A percentile compares a stretch with the other conserved stretches of the same genome.
Evolutionary conservation across 202 grass and related monocot genomes (phyloP).

Genomic region (Hordeum pubiflorum): DNA sequence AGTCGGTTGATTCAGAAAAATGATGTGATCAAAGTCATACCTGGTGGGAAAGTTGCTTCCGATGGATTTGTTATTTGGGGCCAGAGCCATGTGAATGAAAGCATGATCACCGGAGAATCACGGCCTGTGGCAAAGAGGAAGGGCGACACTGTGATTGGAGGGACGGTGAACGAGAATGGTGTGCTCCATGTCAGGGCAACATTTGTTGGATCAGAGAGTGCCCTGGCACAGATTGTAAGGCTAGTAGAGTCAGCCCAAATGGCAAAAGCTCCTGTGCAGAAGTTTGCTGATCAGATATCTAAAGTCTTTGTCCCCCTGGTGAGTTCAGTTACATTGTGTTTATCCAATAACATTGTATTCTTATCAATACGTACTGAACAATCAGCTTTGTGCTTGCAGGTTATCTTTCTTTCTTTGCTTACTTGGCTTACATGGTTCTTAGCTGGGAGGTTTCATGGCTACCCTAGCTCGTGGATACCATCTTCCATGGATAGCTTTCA

Average conservation of each 20-base stretch:
- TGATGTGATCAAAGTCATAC: constrained; percentile 87
- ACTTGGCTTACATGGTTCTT: constrained; percentile 88
- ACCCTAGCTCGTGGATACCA: constrained; percentile 80
- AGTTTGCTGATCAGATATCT: constrained; percentile 92
- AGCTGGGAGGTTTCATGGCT: constrained; percentile 62
- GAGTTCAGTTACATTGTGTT: constrained; percentile 19
- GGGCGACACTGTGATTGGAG: constrained; percentile 80
- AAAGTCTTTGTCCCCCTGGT: constrained; percentile 83
- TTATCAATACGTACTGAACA: constrained; percentile 28
- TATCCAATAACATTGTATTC: background rate
- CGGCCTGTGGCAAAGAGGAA: constrained; percentile 77
- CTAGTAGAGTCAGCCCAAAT: constrained; percentile 88
- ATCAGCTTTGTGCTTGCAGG: constrained; percentile 36
- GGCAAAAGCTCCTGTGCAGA: constrained; percentile 94
- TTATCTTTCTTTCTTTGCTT: constrained; percentile 59
- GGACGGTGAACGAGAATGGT: constrained; percentile 92
- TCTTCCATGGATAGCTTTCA: constrained; percentile 90
- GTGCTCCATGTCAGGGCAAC: constrained; percentile 79
- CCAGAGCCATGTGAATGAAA: constrained; percentile 96
- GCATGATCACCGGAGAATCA: constrained; percentile 96
- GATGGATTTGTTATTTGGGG: constrained; percentile 96
- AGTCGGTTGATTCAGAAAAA: constrained; percentile 92
- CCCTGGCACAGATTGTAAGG: constrained; percentile 80
- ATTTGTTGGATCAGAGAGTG: constrained; percentile 87
- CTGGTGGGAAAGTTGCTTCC: constrained; percentile 77